Evolutionary conservation across 768 basidiomycete species (phyloP), one percentile per base, ranked within the genome.

Genomic region (Russula lepida): DNA sequence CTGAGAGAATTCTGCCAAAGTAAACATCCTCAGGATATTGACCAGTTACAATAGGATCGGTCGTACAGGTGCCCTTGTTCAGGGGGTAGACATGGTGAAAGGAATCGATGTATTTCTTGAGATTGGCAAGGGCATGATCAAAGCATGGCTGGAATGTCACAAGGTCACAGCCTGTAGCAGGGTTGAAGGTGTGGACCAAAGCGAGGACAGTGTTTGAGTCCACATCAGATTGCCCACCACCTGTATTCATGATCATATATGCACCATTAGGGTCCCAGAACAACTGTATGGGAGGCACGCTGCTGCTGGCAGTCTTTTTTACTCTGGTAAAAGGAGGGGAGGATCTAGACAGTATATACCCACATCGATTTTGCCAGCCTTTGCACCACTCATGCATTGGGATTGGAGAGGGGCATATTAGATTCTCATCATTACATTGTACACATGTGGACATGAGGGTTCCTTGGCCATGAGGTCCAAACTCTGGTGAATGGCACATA

Each of bases 291-390:
- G n/a, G 84, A 83, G n/a, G n/a, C n/a, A n/a, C n/a, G n/a, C n/a
- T n/a, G n/a, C n/a, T n/a, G 64, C 59, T 54, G 62, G 57, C 51
- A 43, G 25, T 48, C 23, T n/a, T n/a, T n/a, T n/a, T 15, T 11
- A 21, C 11, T 21, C 2, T n/a, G 6, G 7, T 12, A 30, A 51
- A 13, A 15, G 5, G 27, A n/a, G 39, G 41, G n/a, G n/a, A n/a
- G n/a, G n/a, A 21, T 21, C 43, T 44, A 19, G 30, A 32, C 21
- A n/a, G 50, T 6, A 27, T 12, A 75, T 68, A 87, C 88, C 89
- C 89, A 72, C 84, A 77, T 49, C 84, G 82, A 66, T 91, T 91
- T 71, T 81, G 89, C 85, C 86, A 91, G 3, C 89, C 89, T 68
- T 82, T 88, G 62, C 86, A 75, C 64, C 86, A 77, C 64, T 83